Conservation (phyloP, 2,329 filamentous ascomycete species). For the Hypoxylon sp. region DNA sequence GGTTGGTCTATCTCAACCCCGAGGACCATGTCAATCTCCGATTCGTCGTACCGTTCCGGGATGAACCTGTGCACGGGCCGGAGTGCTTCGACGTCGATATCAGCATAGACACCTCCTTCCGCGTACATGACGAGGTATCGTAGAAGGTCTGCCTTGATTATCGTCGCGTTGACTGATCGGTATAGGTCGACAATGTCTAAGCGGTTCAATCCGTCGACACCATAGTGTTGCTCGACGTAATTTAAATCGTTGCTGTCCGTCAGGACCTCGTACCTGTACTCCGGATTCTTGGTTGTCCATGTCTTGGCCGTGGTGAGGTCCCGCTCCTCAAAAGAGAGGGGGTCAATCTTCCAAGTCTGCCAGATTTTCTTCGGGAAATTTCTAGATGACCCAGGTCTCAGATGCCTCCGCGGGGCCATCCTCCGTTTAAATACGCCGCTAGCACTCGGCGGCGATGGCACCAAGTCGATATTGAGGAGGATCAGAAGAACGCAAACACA, state of each 20-base stretch:
- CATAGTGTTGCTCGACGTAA: conserved; percentile 75
- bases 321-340: conserved; percentile 70
- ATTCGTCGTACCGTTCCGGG: conserved; percentile 66
- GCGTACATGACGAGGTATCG: conserved; percentile 74
- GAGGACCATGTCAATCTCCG: conserved; percentile 75
- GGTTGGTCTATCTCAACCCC: conserved; percentile 77
- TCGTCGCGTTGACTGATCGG: conserved; percentile 63
- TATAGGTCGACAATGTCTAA: conserved; percentile 72
- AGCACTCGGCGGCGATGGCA: conserved; percentile 17
- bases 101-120: conserved; percentile 64
- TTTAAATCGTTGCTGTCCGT: conserved; percentile 73
- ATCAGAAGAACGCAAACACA: conserved; percentile 56
- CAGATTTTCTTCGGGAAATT: conserved; percentile 74
- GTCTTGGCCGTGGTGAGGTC: conserved; percentile 68
- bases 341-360: conserved; percentile 79
- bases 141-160: conserved; percentile 70
- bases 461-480: conserved; percentile 54
- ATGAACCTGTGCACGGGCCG: conserved; percentile 60
- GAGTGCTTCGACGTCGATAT: conserved; percentile 55
- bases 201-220: conserved; percentile 69
- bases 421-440: conserved; percentile 15
- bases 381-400: conserved; percentile 15
- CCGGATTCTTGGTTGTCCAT: conserved; percentile 73
- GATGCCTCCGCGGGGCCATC: conserved; percentile 26
- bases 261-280: conserved; percentile 72